Base-by-base conservation (phyloP, 495 filamentous ascomycete species). In the Penicillium desertorum region DNA sequence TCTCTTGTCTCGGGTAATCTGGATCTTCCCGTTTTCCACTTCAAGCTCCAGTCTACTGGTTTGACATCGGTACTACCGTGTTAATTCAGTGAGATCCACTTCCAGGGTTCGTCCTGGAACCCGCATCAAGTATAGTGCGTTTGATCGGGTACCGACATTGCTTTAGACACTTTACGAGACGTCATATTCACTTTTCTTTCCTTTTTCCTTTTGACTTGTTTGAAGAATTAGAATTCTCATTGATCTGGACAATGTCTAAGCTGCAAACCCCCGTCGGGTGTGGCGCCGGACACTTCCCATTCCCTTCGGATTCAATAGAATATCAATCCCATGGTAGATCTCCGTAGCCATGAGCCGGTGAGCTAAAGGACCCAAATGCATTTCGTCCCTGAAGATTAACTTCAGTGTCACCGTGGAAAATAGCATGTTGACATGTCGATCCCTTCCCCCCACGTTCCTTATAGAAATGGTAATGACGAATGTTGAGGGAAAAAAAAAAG, bases 271-370 rank as follows among this genome's bases (percentile, higher is more conserved):
- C 64, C 64, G 22, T 23, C 22, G 67, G 60, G 3, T 62, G 60
- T 63, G 63, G 54, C 60, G 59, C 29, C 14, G 16, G 14, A 25
- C 44, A 41, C 1, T 19, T 53, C 36, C 7, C 47, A 41, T 1
- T 19, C 49, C 36, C 5, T 52, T 57, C 12, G 55, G 61, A 36
- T 65, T 66, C 47, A 76, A 57, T 58, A 72, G 66, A 45, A 71
- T 64, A 37, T 76, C 65, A 56, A 81, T 76, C 19, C 73, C 76
- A 56, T 73, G 66, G 57, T 79, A 73, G 12, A 81, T 65, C 42
- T 73, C 80, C 45, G 66, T 65, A 27, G 73, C 77, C 67, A 82
- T 69, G 48, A 82, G 71, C 48, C 75, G 69, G 58, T 81, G 78
- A 48, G 75, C 77, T 14, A 70, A 72, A 20, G 78, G 69, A 10